Evolutionary conservation across 2,329 filamentous ascomycete genomes (phyloP).

Genomic region (Mariannaea elegans): DNA sequence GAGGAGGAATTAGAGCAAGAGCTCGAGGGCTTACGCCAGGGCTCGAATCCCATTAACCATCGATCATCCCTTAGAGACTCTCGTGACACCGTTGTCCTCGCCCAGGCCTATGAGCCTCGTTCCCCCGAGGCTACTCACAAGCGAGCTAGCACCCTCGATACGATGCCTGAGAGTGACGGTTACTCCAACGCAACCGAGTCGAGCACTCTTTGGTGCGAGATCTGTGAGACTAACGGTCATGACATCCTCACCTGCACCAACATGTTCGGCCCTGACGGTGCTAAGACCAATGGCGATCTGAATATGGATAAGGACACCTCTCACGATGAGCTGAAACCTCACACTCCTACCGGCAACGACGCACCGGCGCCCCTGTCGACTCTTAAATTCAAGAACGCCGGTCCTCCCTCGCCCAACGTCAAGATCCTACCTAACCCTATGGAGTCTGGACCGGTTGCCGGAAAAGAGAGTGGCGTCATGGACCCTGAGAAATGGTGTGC

Average conservation of each 20-base stretch:
- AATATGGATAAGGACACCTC: conserved; percentile 46
- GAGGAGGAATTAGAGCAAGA: conserved; percentile 91
- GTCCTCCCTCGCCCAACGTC: conserved; percentile 49
- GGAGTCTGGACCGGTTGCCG: conserved; percentile 75
- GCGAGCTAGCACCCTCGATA: conserved; percentile 67
- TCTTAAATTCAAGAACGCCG: conserved; percentile 55
- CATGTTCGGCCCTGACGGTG: conserved; percentile 72
- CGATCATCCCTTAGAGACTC: conserved; percentile 71
- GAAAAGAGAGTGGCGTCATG: conserved; percentile 79
- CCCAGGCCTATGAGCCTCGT: conserved; percentile 58
- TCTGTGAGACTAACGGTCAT: conserved; percentile 90
- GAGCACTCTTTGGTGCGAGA: conserved; percentile 88
- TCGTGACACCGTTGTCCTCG: conserved; percentile 69
- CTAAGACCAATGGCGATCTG: conserved; percentile 44
- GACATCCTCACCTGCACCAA: conserved; percentile 95
- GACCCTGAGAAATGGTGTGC: conserved; percentile 96
- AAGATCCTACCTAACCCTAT: conserved; percentile 67
- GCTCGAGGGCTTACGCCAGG: conserved; percentile 69
- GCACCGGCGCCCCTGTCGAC: conserved; percentile 66
- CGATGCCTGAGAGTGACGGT: conserved; percentile 75
- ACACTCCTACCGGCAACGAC: conserved; percentile 56
- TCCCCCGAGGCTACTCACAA: conserved; percentile 57
- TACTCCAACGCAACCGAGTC: conserved; percentile 77
- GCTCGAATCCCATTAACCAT: conserved; percentile 51
- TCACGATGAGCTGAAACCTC: conserved; percentile 50